Conservation (phyloP, 2,329 filamentous ascomycete species). For the Fusarium sp. region DNA sequence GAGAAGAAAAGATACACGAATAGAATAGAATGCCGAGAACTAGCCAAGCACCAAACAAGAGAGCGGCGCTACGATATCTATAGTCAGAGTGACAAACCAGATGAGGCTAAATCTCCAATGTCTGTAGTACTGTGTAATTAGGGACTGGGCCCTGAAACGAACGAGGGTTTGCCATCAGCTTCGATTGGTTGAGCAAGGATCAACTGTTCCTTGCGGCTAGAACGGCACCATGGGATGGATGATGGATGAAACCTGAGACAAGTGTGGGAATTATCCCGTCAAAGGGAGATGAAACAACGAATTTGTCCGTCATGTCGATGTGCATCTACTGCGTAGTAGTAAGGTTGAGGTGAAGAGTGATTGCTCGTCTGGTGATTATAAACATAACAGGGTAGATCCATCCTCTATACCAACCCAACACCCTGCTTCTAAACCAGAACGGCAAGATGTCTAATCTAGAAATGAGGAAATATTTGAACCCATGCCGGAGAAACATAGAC, state of each 20-base stretch:
- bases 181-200: conserved; percentile 11
- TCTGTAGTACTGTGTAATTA: conserved; percentile 9
- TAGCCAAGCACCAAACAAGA: conserved; percentile 14
- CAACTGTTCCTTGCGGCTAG: conserved; percentile 9
- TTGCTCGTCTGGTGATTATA: no score
- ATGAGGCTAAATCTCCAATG: not conserved
- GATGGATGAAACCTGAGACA: conserved; percentile 28
- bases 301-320: conserved; percentile 17
- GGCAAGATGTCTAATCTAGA: not conserved
- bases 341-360: not conserved
- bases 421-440: no score
- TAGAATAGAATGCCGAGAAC: conserved; percentile 3
- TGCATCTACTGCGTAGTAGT: no score
- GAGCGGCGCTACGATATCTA: conserved; percentile 5
- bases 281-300: conserved; percentile 30
- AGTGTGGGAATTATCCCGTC: conserved; percentile 19
- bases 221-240: conserved; percentile 20
- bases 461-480: conserved; percentile 15
- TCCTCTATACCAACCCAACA: no score
- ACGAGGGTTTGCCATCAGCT: conserved; percentile 3
- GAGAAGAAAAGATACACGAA: conserved; percentile 3
- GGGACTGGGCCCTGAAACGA: conserved; percentile 25
- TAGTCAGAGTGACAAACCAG: not conserved
- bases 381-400: no score
- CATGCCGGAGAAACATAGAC: conserved; percentile 7